These are phyloP conservation scores for Calocybe indica DNA, from an alignment of 768 basidiomycete genomes.

Conservation along the genomic window DNA sequence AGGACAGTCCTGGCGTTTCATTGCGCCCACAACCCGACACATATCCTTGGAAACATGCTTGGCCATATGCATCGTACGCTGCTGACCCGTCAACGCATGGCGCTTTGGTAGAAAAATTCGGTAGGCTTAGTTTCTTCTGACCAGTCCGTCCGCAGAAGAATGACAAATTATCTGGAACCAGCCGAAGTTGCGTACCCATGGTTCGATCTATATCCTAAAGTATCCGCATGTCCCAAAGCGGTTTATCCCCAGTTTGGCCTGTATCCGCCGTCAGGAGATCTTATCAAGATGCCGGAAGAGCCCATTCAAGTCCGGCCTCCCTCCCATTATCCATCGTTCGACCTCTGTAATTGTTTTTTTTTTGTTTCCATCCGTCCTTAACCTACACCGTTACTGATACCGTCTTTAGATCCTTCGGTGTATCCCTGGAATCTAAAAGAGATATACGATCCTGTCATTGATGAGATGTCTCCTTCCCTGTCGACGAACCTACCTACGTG, in stretches of 20 bases:
- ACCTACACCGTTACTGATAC: background rate
- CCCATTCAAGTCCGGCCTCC: conserved; percentile 1
- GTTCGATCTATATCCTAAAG: too few relatives aligned
- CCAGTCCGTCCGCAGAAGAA: too few relatives aligned
- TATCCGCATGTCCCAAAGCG: conserved; percentile 3
- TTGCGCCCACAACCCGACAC: too few relatives aligned
- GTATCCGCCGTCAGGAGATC: conserved; percentile 12
- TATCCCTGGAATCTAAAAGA: conserved; percentile 33
- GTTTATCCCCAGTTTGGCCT: conserved; percentile 29
- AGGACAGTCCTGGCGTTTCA: too few relatives aligned
- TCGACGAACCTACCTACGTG: background rate
- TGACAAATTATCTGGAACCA: too few relatives aligned
- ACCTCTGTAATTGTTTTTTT: conserved; percentile 20
- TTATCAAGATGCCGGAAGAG: too few relatives aligned
- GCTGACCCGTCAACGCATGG: background rate
- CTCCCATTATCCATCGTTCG: conserved; percentile 16
- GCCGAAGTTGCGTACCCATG: too few relatives aligned
- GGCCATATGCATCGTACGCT: conserved; percentile 20
- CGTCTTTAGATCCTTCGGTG: conserved; percentile 9
- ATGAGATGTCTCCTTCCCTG: background rate
- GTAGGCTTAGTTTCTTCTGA: conserved; percentile 10
- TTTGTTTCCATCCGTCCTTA: too few relatives aligned
- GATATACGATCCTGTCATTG: conserved; percentile 25
- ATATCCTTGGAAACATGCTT: conserved; percentile 23
- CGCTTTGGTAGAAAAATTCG: conserved; percentile 5